Conservation (phyloP, 2,329 filamentous ascomycete genomes). For the Aspergillus piperis region DNA sequence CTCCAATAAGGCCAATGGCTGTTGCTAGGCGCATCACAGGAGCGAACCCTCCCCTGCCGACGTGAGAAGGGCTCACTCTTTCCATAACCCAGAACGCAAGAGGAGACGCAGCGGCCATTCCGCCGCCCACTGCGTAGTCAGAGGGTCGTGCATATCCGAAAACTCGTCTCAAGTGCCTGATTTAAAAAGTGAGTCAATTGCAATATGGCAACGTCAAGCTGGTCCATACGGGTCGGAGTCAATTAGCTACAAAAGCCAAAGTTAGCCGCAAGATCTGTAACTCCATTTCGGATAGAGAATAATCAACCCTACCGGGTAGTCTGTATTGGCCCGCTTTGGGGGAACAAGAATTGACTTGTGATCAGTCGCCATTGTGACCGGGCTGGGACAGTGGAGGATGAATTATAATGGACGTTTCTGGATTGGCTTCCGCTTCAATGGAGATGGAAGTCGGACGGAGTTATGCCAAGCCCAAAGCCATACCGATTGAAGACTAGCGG, state of each 20-base stretch:
- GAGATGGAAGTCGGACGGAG: slow-evolving; percentile 31
- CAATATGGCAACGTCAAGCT: slow-evolving; percentile 10
- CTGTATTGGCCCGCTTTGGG: slow-evolving; percentile 76
- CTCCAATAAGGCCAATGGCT: slow-evolving; percentile 71
- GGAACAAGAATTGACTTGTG: slow-evolving; percentile 58
- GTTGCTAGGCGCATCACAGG: slow-evolving; percentile 78
- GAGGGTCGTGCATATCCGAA: slow-evolving; percentile 80
- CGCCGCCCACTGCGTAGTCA: slow-evolving; percentile 74
- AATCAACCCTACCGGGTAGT: slow-evolving; percentile 74
- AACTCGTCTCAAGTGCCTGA: slow-evolving; percentile 87
- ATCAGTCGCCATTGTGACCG: slow-evolving; percentile 40
- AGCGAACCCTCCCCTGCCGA: slow-evolving; percentile 78
- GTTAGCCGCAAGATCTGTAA: slow-evolving; percentile 20
- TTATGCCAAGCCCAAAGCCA: slow-evolving; percentile 22
- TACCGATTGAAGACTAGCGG: slow-evolving; percentile 14
- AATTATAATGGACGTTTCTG: slow-evolving; percentile 24
- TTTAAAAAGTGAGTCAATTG: neutral
- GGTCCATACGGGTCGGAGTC: slow-evolving; percentile 90
- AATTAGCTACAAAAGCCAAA: slow-evolving; percentile 70
- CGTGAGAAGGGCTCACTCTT: slow-evolving; percentile 78
- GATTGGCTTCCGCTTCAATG: slow-evolving; percentile 22
- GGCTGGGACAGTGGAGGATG: slow-evolving; percentile 13
- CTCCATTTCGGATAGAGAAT: neutral
- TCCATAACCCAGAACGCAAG: slow-evolving; percentile 77
- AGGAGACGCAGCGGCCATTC: slow-evolving; percentile 71